Evolutionary conservation across 2,329 filamentous ascomycete species (phyloP).

Genomic region (Penicillium nordicum): DNA sequence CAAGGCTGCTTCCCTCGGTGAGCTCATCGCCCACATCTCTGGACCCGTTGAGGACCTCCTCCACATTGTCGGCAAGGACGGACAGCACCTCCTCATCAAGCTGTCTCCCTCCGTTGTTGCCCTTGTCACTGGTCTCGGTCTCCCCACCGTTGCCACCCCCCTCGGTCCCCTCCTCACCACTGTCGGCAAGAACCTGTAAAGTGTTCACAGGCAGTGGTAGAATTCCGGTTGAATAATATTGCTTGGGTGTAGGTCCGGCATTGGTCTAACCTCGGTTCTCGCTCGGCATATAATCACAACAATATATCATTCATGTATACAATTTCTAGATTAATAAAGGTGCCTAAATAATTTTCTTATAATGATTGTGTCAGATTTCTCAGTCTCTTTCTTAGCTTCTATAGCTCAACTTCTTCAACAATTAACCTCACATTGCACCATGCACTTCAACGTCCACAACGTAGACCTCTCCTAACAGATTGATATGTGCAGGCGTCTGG

Average conservation of each 20-base stretch:
- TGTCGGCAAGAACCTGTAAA: slow-evolving; percentile 27
- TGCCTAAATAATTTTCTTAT: background rate
- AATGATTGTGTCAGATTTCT: background rate
- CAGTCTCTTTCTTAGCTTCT: no score
- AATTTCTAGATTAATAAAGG: background rate
- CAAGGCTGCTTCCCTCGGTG: slow-evolving; percentile 25
- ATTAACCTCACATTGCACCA: no score
- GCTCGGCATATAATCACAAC: background rate
- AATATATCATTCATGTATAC: background rate
- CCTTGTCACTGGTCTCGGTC: slow-evolving; percentile 28
- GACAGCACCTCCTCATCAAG: slow-evolving; percentile 27
- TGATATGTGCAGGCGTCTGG: background rate
- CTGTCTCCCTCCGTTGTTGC: slow-evolving; percentile 25
- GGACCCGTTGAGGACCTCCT: slow-evolving; percentile 25
- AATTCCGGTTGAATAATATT: background rate
- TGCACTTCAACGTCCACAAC: no score
- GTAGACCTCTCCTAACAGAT: no score
- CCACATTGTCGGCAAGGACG: slow-evolving; percentile 25
- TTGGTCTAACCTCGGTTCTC: background rate
- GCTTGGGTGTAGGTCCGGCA: background rate
- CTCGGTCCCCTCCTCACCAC: slow-evolving; percentile 29
- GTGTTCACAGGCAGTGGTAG: background rate
- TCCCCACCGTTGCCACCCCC: slow-evolving; percentile 26
- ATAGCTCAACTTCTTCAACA: no score
- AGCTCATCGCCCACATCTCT: slow-evolving; percentile 28